Conservation (phyloP, 2,329 filamentous ascomycete species). For the Blumeria hordei region DNA sequence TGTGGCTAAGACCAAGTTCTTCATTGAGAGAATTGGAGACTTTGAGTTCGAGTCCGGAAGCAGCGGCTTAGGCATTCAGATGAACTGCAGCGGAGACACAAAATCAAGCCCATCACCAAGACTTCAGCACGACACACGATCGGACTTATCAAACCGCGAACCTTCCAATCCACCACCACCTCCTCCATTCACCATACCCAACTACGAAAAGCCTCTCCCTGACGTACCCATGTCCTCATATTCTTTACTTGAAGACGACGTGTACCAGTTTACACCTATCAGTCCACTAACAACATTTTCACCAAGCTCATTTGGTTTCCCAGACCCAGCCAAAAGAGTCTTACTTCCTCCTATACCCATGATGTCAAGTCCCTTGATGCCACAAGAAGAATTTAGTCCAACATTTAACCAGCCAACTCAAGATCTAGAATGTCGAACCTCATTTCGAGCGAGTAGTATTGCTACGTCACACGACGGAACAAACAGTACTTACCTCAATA, state of each 20-base stretch:
- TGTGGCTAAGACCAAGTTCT: conserved; percentile 60
- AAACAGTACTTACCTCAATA: conserved; percentile 52
- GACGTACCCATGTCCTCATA: conserved; percentile 27
- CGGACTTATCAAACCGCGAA: too few species aligned
- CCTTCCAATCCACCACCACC: conserved; percentile 17
- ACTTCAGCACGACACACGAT: too few species aligned
- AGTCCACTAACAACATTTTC: neutral
- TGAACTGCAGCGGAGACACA: conserved; percentile 3
- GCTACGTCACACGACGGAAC: conserved; percentile 56
- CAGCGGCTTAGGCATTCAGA: conserved; percentile 28
- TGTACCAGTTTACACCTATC: neutral
- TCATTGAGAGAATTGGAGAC: conserved; percentile 74
- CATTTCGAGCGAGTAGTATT: conserved; percentile 41
- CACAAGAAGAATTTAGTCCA: conserved; percentile 24
- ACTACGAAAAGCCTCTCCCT: conserved; percentile 42
- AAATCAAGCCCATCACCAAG: too few species aligned
- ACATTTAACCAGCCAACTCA: conserved; percentile 21
- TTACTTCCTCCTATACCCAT: conserved; percentile 31
- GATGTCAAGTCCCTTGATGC: conserved; percentile 25
- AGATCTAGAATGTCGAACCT: conserved; percentile 25
- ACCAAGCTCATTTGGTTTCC: neutral
- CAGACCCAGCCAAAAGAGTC: conserved; percentile 15
- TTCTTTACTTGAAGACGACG: conserved; percentile 3
- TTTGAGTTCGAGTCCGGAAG: conserved; percentile 47
- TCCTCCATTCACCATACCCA: conserved; percentile 21